Conservation (phyloP, 225 moss, liverwort and hornwort species). For the Anthoceros angustus region DNA sequence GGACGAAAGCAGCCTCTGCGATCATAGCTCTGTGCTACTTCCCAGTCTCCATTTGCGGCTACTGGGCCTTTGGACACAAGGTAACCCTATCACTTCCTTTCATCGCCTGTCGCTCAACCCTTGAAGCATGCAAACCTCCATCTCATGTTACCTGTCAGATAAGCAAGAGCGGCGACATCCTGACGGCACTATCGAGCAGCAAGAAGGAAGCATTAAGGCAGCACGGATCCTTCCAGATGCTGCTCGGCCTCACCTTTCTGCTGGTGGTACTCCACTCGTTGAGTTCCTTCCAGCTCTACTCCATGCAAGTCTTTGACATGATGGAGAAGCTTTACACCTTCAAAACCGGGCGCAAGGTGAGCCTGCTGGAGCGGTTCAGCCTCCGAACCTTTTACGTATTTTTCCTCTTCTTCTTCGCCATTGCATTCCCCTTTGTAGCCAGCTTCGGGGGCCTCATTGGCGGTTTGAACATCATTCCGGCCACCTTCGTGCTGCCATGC, state of each 20-base stretch:
- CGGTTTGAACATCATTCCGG: conserved; percentile 30
- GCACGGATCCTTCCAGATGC: conserved; percentile 16
- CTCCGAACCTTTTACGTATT: conserved; percentile 27
- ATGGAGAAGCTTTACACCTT: conserved; percentile 26
- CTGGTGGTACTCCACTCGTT: conserved; percentile 32
- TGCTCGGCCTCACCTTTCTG: conserved; percentile 32
- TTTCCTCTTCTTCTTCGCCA: conserved; percentile 30
- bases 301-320: conserved; percentile 42
- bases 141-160: background rate
- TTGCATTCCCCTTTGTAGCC: conserved; percentile 34
- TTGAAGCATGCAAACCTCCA: background rate
- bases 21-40: background rate
- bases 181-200: background rate
- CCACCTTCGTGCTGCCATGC: conserved; percentile 34
- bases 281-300: conserved; percentile 43
- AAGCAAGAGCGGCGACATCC: background rate
- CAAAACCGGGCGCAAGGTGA: conserved; percentile 29
- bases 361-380: conserved; percentile 19
- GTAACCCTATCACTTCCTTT: conserved; percentile 10
- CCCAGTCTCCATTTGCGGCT: conserved; percentile 29
- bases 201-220: conserved; percentile 13
- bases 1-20: background rate
- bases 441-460: conserved; percentile 38
- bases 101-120: background rate
- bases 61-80: conserved; percentile 45